A percentile compares a stretch with the other conserved stretches of the same genome.
Evolutionary conservation across 2,329 filamentous ascomycete species (phyloP).

Genomic region (Elsinoe australis): DNA sequence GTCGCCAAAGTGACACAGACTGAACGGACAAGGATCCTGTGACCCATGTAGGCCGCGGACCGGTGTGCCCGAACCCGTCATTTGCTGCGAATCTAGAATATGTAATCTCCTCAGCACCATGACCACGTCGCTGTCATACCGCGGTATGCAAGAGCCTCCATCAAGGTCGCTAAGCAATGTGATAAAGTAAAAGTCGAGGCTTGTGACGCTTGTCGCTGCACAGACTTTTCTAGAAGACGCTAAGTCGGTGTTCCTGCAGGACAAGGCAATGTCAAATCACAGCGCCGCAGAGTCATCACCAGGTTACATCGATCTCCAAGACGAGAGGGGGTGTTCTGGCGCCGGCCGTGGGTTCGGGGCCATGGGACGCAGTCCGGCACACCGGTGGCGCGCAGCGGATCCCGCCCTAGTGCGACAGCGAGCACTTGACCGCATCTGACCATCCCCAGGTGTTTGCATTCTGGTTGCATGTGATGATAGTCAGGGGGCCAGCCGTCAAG

Average conservation of each 20-base stretch:
- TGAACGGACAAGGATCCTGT: constrained; percentile 6
- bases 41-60: constrained; percentile 1
- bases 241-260: constrained; percentile 16
- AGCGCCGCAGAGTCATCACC: neutral
- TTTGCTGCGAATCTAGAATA: constrained; percentile 1
- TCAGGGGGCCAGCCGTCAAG: neutral
- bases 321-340: neutral
- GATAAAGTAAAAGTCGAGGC: neutral
- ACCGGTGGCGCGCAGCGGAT: constrained; percentile 10
- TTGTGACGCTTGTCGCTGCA: constrained; percentile 16
- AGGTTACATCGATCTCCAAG: constrained; percentile 15
- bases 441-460: constrained; percentile 5
- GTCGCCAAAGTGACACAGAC: neutral
- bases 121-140: neutral
- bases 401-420: constrained; percentile 9
- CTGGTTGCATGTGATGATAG: constrained; percentile 1
- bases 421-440: constrained; percentile 6
- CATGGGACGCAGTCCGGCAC: constrained; percentile 6
- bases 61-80: constrained; percentile 5
- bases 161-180: neutral
- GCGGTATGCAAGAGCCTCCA: constrained; percentile 4
- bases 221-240: neutral
- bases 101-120: neutral
- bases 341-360: constrained; percentile 3
- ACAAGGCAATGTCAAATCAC: constrained; percentile 3